Evolutionary conservation across 2,329 filamentous ascomycete species (phyloP).

Genomic region (Trichoderma atrobrunneum): DNA sequence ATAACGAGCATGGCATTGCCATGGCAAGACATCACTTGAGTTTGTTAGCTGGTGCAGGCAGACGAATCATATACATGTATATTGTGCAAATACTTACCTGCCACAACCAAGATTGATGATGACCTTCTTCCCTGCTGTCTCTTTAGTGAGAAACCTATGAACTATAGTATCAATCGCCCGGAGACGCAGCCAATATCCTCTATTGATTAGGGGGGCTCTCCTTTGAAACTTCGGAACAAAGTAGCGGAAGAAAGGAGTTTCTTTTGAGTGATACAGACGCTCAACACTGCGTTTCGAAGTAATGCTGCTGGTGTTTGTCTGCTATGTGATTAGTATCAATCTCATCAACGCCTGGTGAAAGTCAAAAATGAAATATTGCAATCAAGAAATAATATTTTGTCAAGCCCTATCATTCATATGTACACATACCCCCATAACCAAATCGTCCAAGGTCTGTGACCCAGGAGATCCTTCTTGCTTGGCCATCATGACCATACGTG

Average conservation of each 20-base stretch:
- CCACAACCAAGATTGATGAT: constrained; percentile 86
- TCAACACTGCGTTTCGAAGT: constrained; percentile 93
- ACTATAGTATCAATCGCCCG: constrained; percentile 76
- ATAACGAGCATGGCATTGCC: constrained; percentile 73
- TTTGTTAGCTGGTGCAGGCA: not conserved
- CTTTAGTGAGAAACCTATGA: constrained; percentile 63
- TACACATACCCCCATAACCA: constrained; percentile 53
- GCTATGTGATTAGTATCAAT: not conserved
- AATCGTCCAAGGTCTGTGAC: constrained; percentile 44
- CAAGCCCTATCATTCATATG: not conserved
- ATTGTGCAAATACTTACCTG: constrained; percentile 60
- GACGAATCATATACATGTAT: not conserved
- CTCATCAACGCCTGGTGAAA: not conserved
- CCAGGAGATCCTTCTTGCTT: not conserved
- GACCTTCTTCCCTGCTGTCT: constrained; percentile 59
- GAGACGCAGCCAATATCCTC: constrained; percentile 84
- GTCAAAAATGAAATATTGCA: not conserved
- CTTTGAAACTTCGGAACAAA: constrained; percentile 84
- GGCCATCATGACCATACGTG: not conserved
- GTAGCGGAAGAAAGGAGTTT: constrained; percentile 81
- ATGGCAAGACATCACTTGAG: constrained; percentile 79
- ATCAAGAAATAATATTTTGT: not conserved
- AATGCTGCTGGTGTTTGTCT: constrained; percentile 91
- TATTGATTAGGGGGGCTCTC: constrained; percentile 83
- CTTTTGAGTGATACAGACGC: constrained; percentile 71